Base-by-base conservation (phyloP, 2,329 filamentous ascomycete species). In the Lachnellula cervina region DNA sequence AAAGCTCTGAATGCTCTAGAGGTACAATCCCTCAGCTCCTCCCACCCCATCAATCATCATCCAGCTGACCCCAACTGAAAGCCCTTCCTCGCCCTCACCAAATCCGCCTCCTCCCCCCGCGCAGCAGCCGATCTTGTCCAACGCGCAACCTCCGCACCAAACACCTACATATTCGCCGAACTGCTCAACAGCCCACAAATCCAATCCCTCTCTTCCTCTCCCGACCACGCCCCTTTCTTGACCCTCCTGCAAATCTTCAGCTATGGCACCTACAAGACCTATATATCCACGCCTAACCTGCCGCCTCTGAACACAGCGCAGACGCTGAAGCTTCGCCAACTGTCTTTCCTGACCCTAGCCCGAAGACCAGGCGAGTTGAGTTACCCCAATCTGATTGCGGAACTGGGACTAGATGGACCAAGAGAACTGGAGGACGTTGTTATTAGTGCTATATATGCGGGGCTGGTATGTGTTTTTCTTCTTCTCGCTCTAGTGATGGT, bases 121-220 rank as follows among this genome's bases (percentile, higher is more conserved):
- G 90, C 91, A 56, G 88, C 92, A 43, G 87, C 89, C 68, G 91
- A 96, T 70, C 83, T 97, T 52, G 82, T 97, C 70, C 84, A 80
- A 45, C 89, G 91, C 73, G 94, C 92, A 59, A 97, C 91, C 50
- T 91, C 90, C n/a, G 86, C 86, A 54, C 84, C 89, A 28, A 89
- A 91, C 72, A 96, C 92, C 62, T 99, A 87, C 72, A 81, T 97
- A 74, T 99, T 99, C 76, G 84, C 89, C 63, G 93, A 97, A 75
- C 86, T 99, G n/a, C 84, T 99, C 38, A 81, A 88, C 65, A 84
- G 86, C 1, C 84, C 89, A 0, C 84, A 90, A 65, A 85, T 97
- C 63, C 88, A 94, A 72, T 80, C 82, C 13, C 84, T 97, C 45
- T 72, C 77, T 40, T 77, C 40, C 70, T 83, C 62, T n/a, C 69